Evolutionary conservation across 805 yeast species (phyloP).

Genomic region (Lipomyces starkeyi): DNA sequence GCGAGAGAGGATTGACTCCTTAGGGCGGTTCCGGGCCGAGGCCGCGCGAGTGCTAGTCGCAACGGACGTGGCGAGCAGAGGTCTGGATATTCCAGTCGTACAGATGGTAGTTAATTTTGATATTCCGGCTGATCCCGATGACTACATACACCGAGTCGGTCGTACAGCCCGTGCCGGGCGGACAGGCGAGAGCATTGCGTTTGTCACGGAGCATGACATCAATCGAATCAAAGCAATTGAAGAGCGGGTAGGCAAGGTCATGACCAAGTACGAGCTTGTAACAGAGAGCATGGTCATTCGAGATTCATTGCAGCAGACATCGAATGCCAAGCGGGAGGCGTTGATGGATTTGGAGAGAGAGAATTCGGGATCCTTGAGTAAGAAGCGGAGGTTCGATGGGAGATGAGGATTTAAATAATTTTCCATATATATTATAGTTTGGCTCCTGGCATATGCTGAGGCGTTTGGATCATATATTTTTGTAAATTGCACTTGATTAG

Average conservation of each 20-base stretch:
- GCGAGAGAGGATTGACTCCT: conserved; percentile 83
- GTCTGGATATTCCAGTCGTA: conserved; percentile 93
- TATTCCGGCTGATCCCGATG: conserved; percentile 95
- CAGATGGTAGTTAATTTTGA: conserved; percentile 90
- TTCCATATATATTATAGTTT: neutral
- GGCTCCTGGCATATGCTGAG: neutral
- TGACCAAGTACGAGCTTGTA: conserved; percentile 74
- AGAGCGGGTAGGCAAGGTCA: conserved; percentile 76
- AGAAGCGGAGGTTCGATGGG: neutral
- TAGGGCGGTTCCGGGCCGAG: conserved; percentile 91
- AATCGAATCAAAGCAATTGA: conserved; percentile 83
- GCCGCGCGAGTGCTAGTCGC: conserved; percentile 93
- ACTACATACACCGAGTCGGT: conserved; percentile 95
- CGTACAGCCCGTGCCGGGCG: conserved; percentile 99
- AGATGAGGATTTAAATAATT: neutral
- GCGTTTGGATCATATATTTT: neutral
- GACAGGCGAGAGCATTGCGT: conserved; percentile 78
- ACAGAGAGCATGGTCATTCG: conserved; percentile 80
- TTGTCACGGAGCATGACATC: conserved; percentile 86
- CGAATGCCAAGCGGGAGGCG: conserved; percentile 88
- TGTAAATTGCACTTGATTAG: neutral
- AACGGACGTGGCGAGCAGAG: conserved; percentile 97
- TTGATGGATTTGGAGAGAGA: conserved; percentile 92
- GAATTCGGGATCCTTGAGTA: conserved; percentile 42
- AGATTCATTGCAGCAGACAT: conserved; percentile 68